Conservation (phyloP, 2,329 filamentous ascomycete genomes). For the Clonostachys solani region DNA sequence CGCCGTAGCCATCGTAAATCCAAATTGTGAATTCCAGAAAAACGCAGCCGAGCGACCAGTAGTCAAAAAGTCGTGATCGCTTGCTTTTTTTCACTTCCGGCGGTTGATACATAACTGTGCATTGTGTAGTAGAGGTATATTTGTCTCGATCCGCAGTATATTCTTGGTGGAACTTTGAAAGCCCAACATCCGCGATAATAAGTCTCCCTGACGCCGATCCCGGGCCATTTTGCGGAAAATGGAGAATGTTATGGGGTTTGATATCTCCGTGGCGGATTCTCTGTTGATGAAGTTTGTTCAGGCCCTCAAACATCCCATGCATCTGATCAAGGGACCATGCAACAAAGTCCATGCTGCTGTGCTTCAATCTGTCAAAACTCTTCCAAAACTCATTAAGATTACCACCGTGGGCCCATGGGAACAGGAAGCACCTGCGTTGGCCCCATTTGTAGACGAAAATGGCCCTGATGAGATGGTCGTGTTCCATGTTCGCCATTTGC, state of each 20-base stretch:
- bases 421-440: neutral
- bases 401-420: neutral
- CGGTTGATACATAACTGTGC: neutral
- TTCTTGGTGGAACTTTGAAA: neutral
- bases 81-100: neutral
- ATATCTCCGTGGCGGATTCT: neutral
- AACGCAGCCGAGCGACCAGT: neutral
- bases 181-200: neutral
- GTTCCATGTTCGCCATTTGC: neutral
- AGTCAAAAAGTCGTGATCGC: neutral
- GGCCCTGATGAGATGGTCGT: neutral
- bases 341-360: neutral
- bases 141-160: neutral
- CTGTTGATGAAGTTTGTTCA: neutral
- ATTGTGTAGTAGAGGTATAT: neutral
- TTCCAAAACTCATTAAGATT: neutral
- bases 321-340: neutral
- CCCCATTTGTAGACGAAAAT: neutral
- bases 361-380: neutral
- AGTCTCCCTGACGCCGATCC: neutral
- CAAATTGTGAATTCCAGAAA: neutral
- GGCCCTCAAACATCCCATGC: neutral
- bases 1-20: neutral
- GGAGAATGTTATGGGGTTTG: neutral
- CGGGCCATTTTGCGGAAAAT: neutral